Conservation (phyloP, 164 flowering plant genomes). For the Magnolia changhungtana region DNA sequence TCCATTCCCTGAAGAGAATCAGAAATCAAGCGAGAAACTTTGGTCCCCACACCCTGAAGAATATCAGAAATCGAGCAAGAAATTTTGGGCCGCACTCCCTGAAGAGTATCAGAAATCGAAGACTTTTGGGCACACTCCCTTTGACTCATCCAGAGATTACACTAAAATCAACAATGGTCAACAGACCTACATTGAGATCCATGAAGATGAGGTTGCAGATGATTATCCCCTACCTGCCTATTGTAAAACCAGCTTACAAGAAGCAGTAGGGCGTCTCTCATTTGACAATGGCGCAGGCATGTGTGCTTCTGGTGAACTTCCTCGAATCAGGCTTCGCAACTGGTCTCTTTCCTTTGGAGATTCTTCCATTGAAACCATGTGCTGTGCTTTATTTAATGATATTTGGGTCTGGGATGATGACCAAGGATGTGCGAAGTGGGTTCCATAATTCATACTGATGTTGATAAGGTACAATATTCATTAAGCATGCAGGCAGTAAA, state of each 20-base stretch:
- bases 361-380: slow-evolving; percentile 85
- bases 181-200: slow-evolving; percentile 56
- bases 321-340: slow-evolving; percentile 75
- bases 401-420: slow-evolving; percentile 85
- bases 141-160: slow-evolving; percentile 41
- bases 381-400: slow-evolving; percentile 76
- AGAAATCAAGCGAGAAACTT: neutral
- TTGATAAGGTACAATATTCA: slow-evolving; percentile 39
- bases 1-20: slow-evolving; percentile 45
- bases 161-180: slow-evolving; percentile 50
- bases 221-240: slow-evolving; percentile 91
- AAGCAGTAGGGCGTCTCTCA: slow-evolving; percentile 72
- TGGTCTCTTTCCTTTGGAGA: slow-evolving; percentile 93
- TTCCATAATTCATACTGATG: slow-evolving; percentile 41
- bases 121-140: neutral
- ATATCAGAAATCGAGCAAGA: slow-evolving; percentile 59
- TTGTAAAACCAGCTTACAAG: slow-evolving; percentile 56
- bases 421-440: slow-evolving; percentile 75
- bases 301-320: slow-evolving; percentile 49
- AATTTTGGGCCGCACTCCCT: slow-evolving; percentile 15
- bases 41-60: slow-evolving; percentile 16
- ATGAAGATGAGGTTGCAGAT: slow-evolving; percentile 90
- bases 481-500: slow-evolving; percentile 19
- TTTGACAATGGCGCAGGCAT: slow-evolving; percentile 51
- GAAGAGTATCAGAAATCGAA: too few relatives aligned